Evolutionary conservation across 192 early-diverging fungal species (phyloP).

Genomic region (Coemansia sp.): DNA sequence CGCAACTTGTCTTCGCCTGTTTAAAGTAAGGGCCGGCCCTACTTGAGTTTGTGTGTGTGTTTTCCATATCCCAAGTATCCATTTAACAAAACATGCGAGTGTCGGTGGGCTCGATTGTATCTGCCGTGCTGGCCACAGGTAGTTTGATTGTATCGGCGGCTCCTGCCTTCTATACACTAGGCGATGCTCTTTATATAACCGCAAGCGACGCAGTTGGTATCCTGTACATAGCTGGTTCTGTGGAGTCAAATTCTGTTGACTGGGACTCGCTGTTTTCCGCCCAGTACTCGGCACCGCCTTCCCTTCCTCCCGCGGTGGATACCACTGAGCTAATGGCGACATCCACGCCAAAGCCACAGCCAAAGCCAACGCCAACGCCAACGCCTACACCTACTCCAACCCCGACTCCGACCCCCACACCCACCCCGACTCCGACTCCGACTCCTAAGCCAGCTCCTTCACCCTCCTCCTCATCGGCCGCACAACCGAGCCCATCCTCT

Average conservation of each 20-base stretch:
- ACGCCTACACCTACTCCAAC: conserved; percentile 5
- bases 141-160: not conserved
- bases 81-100: not conserved
- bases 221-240: not conserved
- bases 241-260: conserved; percentile 21
- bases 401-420: not conserved
- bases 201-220: not conserved
- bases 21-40: no score
- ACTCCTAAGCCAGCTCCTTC: not conserved
- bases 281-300: not conserved
- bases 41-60: not conserved
- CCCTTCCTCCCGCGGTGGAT: not conserved
- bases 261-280: conserved; percentile 29
- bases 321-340: not conserved
- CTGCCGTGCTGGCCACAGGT: conserved; percentile 6
- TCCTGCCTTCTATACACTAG: not conserved
- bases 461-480: not conserved
- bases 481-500: not conserved
- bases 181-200: not conserved
- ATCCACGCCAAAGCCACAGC: not conserved
- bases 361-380: not conserved
- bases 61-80: not conserved
- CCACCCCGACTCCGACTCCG: not conserved
- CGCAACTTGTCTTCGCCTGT: no score
- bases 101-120: not conserved